phyloP scores from a whole-genome alignment of 2,329 filamentous ascomycete genomes.

The Hypoxylon sp. region DNA sequence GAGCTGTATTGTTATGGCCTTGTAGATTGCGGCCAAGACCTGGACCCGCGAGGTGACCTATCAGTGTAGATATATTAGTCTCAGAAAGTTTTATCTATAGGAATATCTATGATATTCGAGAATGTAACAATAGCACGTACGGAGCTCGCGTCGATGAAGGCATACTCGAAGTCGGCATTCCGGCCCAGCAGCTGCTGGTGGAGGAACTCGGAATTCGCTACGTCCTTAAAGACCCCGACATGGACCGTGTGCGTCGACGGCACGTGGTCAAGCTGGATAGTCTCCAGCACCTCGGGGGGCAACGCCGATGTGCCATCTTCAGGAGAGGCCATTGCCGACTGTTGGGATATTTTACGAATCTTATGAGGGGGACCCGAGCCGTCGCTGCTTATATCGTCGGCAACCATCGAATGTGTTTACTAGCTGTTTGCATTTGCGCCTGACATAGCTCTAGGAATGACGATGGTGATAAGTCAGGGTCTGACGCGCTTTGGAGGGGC shows the following conservation, averaged over 20 bases:
- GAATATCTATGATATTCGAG: not conserved
- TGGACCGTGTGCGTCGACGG: slow-evolving; percentile 73
- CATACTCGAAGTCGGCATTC: slow-evolving; percentile 89
- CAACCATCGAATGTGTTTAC: not conserved
- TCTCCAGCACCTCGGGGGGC: slow-evolving; percentile 59
- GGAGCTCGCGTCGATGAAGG: slow-evolving; percentile 85
- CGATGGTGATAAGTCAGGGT: slow-evolving; percentile 9
- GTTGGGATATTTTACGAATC: not conserved
- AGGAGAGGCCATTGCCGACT: slow-evolving; percentile 14
- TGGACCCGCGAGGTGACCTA: slow-evolving; percentile 77
- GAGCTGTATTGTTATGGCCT: slow-evolving; percentile 73
- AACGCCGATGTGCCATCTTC: not conserved
- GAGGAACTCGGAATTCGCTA: slow-evolving; percentile 80
- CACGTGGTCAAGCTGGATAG: slow-evolving; percentile 77
- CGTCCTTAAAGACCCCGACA: slow-evolving; percentile 76
- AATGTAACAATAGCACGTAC: slow-evolving; percentile 63
- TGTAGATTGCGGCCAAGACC: slow-evolving; percentile 77
- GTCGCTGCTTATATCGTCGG: not conserved
- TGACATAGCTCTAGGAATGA: too few relatives aligned
- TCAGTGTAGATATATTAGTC: not conserved
- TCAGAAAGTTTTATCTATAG: too few relatives aligned
- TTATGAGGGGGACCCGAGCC: not conserved
- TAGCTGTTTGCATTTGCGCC: too few relatives aligned
- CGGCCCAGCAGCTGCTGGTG: slow-evolving; percentile 84
- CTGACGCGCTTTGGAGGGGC: slow-evolving; percentile 18